A percentile compares a stretch with the other conserved stretches of the same genome.
Conservation (phyloP, 1,139 yeast species). For the Geotrichum carabidarum region DNA sequence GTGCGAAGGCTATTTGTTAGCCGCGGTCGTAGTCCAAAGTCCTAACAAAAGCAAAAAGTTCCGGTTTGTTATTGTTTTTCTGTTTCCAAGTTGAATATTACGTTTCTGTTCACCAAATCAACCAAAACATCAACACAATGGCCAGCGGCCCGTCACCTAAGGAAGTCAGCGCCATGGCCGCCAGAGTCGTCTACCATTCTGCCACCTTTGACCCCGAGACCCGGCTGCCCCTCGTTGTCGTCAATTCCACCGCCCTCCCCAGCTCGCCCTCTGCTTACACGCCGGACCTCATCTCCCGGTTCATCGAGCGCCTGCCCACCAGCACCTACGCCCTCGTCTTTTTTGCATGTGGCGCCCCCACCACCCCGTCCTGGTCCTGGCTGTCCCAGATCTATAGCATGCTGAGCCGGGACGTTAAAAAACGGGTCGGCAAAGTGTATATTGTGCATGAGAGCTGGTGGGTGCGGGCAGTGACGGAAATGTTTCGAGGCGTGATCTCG, state of each 20-base stretch:
- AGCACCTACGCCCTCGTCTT: slow-evolving; percentile 60
- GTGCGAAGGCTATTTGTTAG: too few relatives aligned
- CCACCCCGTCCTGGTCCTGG: slow-evolving; percentile 61
- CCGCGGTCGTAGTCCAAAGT: too few relatives aligned
- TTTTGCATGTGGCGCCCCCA: slow-evolving; percentile 69
- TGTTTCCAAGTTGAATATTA: too few relatives aligned
- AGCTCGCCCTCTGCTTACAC: slow-evolving; percentile 27
- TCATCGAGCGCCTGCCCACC: slow-evolving; percentile 45
- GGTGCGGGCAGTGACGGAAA: slow-evolving; percentile 70
- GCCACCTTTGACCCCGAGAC: slow-evolving; percentile 56
- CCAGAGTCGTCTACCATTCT: slow-evolving; percentile 55
- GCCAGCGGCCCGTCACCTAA: slow-evolving; percentile 12
- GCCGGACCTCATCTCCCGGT: slow-evolving; percentile 11
- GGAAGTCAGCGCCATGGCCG: slow-evolving; percentile 22
- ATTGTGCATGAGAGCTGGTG: slow-evolving; percentile 93
- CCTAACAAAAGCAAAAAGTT: too few relatives aligned
- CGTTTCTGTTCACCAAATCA: background rate
- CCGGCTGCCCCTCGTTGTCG: slow-evolving; percentile 60
- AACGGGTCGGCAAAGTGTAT: slow-evolving; percentile 56
- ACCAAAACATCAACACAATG: slow-evolving; percentile 20
- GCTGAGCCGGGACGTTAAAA: slow-evolving; percentile 55
- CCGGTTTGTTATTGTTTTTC: too few relatives aligned
- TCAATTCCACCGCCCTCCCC: slow-evolving; percentile 67
- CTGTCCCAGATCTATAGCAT: slow-evolving; percentile 68
- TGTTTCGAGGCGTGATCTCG: slow-evolving; percentile 57